A percentile compares a stretch with the other conserved stretches of the same genome.
Evolutionary conservation across 345 rosid genomes (phyloP).

Genomic region (Citrus inodora): DNA sequence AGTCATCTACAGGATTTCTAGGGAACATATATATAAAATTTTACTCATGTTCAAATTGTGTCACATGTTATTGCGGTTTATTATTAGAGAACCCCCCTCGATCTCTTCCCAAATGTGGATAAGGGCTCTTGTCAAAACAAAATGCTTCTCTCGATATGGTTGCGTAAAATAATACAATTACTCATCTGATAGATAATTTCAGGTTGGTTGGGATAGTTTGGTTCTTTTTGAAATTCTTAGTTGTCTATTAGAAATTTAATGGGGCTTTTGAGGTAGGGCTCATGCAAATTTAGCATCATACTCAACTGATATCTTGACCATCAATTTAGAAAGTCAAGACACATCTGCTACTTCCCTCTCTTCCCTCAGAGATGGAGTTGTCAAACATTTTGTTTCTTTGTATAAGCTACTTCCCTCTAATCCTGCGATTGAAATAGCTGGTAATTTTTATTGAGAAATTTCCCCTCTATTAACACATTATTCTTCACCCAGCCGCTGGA

Average conservation of each 20-base stretch:
- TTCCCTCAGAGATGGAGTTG: not conserved
- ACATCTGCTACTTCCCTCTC: not conserved
- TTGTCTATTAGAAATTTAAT: not conserved
- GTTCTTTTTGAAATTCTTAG: not conserved
- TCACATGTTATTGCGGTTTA: not conserved
- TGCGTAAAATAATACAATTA: not conserved
- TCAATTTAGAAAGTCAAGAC: not conserved
- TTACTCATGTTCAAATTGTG: not conserved
- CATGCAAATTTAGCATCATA: not conserved
- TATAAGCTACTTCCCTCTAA: not conserved
- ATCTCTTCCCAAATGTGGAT: not conserved
- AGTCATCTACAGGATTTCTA: not conserved
- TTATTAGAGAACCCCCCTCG: not conserved
- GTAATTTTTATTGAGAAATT: not conserved
- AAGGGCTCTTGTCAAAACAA: not conserved
- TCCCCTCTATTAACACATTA: not conserved
- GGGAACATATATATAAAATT: not conserved
- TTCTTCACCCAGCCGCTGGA: constrained; percentile 74
- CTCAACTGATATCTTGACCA: not conserved
- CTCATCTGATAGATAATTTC: not conserved
- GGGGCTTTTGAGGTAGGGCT: not conserved
- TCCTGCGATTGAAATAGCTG: not conserved
- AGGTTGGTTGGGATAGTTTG: not conserved
- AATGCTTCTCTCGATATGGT: not conserved
- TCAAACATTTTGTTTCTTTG: not conserved